A percentile compares a stretch with the other conserved stretches of the same genome.
These are phyloP conservation scores for Pythium apleroticum DNA, from an alignment of 352 stramenopile genomes.

Conservation along the genomic window DNA sequence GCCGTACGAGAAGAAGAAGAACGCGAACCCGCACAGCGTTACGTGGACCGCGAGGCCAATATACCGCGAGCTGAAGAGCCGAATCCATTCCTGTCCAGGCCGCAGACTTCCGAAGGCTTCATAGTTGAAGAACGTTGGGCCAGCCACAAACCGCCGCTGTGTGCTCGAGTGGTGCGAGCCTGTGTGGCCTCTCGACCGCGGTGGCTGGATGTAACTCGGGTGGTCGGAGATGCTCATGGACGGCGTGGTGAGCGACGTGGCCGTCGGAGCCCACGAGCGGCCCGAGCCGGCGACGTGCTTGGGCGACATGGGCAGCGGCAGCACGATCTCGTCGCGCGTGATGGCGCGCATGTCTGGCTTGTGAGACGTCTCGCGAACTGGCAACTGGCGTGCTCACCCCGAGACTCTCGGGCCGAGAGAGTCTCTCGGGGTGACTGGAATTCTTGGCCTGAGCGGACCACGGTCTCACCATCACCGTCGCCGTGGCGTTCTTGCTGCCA, in stretches of 20 bases:
- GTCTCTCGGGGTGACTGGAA: background rate
- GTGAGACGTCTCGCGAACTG: background rate
- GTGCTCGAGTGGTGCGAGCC: constrained; percentile 12
- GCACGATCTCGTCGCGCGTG: constrained; percentile 8
- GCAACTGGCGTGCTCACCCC: background rate
- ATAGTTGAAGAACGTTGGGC: constrained; percentile 34
- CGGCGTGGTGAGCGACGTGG: constrained; percentile 13
- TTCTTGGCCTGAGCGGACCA: no score
- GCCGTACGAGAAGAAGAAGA: constrained; percentile 26
- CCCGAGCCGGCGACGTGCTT: background rate
- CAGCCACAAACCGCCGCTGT: constrained; percentile 22
- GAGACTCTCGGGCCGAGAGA: no score
- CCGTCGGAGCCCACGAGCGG: constrained; percentile 7
- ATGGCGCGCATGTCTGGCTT: constrained; percentile 7
- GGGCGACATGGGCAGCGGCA: constrained; percentile 9
- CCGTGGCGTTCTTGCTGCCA: background rate
- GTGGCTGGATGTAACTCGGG: constrained; percentile 8
- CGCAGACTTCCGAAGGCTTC: constrained; percentile 31
- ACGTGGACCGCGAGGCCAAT: constrained; percentile 26
- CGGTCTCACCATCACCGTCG: background rate
- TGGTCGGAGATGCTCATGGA: constrained; percentile 18
- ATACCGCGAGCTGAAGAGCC: constrained; percentile 18
- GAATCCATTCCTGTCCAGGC: constrained; percentile 12
- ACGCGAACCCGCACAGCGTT: constrained; percentile 21
- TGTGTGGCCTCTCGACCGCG: background rate